Conservation (phyloP, 257 asterid species). For the Cinchona pubescens region DNA sequence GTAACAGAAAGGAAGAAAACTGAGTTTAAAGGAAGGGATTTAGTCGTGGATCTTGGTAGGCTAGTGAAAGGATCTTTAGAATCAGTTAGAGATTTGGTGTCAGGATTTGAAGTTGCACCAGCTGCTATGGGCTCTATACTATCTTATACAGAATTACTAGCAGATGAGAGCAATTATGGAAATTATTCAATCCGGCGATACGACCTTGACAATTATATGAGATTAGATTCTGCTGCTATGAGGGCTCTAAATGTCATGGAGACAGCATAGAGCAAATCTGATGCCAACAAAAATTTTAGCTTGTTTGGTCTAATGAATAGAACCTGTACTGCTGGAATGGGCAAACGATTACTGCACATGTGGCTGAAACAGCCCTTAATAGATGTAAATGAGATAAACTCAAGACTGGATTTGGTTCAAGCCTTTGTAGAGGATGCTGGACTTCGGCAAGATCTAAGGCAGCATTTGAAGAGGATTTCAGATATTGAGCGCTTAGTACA, state of each 20-base stretch:
- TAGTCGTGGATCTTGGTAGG: conserved; percentile 83
- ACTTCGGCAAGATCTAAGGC: conserved; percentile 85
- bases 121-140: conserved; percentile 75
- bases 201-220: conserved; percentile 83
- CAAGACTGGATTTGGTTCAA: conserved; percentile 83
- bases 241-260: conserved; percentile 97
- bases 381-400: conserved; percentile 73
- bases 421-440: conserved; percentile 87
- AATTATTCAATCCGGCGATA: conserved; percentile 60
- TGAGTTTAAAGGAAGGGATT: conserved; percentile 86
- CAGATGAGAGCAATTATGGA: conserved; percentile 91
- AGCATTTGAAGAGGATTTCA: conserved; percentile 85
- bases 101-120: conserved; percentile 76
- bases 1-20: conserved; percentile 77
- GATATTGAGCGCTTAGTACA: conserved; percentile 77
- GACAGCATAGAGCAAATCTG: conserved; percentile 93
- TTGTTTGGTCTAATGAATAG: conserved; percentile 91
- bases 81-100: conserved; percentile 71
- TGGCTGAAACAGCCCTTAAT: conserved; percentile 93
- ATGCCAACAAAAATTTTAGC: conserved; percentile 93
- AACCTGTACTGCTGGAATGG: conserved; percentile 98
- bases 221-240: conserved; percentile 97
- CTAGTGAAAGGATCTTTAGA: conserved; percentile 87
- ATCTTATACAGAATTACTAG: conserved; percentile 76
- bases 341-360: conserved; percentile 82